Percentiles rank a stretch among this genome's conserved stretches.
Evolutionary conservation across 495 filamentous ascomycete species (phyloP).

Genomic region (Achaetomiella virescens): DNA sequence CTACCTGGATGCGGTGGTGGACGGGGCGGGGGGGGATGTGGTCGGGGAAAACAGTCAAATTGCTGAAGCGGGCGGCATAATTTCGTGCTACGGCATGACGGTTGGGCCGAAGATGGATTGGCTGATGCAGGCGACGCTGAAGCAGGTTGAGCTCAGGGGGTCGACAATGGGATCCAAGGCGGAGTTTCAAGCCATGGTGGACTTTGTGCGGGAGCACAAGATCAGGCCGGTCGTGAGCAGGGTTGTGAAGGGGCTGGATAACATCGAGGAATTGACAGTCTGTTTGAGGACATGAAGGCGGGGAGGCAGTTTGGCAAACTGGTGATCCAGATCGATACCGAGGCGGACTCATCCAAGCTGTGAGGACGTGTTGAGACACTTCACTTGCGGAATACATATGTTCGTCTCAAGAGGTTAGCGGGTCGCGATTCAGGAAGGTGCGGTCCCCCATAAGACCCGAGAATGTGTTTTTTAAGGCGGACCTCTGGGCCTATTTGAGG

Average conservation of each 20-base stretch:
- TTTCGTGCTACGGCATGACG: conserved; percentile 75
- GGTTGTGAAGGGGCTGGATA: conserved; percentile 57
- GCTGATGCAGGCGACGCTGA: conserved; percentile 62
- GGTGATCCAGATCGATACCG: conserved; percentile 46
- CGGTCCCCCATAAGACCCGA: no score
- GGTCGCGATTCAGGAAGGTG: no score
- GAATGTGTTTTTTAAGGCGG: no score
- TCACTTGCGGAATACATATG: neutral
- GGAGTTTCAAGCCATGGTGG: conserved; percentile 73
- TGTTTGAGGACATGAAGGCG: conserved; percentile 71
- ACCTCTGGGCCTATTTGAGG: no score
- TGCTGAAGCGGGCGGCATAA: conserved; percentile 61
- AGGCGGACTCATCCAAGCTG: conserved; percentile 21
- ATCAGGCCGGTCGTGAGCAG: conserved; percentile 60
- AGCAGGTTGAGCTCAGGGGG: conserved; percentile 66
- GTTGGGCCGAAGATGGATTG: conserved; percentile 66
- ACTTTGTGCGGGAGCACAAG: conserved; percentile 58
- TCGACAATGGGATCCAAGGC: conserved; percentile 69
- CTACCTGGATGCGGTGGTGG: conserved; percentile 63
- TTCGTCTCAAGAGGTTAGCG: no score
- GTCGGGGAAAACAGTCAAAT: conserved; percentile 48
- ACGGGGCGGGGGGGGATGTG: conserved; percentile 74
- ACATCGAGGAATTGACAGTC: conserved; percentile 58
- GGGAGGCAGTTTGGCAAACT: conserved; percentile 77
- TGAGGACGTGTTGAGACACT: neutral